phyloP scores from a whole-genome alignment of 805 yeast genomes.

The Hyphopichia homilentoma region DNA sequence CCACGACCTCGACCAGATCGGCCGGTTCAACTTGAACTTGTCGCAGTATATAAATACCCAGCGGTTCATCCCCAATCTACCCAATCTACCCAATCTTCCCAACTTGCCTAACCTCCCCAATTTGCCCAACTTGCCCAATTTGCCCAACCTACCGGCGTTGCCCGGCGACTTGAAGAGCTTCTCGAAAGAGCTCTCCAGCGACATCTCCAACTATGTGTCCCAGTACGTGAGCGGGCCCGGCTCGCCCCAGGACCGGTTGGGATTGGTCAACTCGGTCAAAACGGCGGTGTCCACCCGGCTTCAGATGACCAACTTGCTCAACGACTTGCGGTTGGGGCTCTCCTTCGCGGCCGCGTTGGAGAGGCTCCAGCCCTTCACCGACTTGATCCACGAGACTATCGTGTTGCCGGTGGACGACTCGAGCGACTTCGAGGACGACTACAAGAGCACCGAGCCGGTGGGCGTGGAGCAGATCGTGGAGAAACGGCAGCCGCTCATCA shows the following conservation, averaged over 20 bases:
- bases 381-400: slow-evolving; percentile 44
- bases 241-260: slow-evolving; percentile 12
- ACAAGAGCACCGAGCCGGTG: slow-evolving; percentile 44
- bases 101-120: slow-evolving; percentile 21
- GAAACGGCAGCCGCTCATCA: slow-evolving; percentile 45
- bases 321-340: slow-evolving; percentile 43
- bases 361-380: slow-evolving; percentile 44
- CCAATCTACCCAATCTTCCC: slow-evolving; percentile 18
- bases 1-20: slow-evolving; percentile 50
- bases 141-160: slow-evolving; percentile 11
- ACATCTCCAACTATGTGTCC: slow-evolving; percentile 26
- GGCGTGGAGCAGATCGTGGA: slow-evolving; percentile 49
- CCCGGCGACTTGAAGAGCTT: slow-evolving; percentile 19
- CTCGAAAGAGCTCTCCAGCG: slow-evolving; percentile 22
- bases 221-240: slow-evolving; percentile 16
- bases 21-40: slow-evolving; percentile 35
- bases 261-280: slow-evolving; percentile 27
- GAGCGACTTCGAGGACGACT: slow-evolving; percentile 17
- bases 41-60: slow-evolving; percentile 16
- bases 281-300: slow-evolving; percentile 39
- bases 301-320: slow-evolving; percentile 38
- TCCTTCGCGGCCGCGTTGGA: slow-evolving; percentile 50
- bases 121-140: slow-evolving; percentile 14
- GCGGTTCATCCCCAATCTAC: slow-evolving; percentile 16
- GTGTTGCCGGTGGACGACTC: slow-evolving; percentile 49